Conservation (phyloP, 768 basidiomycete species). For the Kwoniella sp. region DNA sequence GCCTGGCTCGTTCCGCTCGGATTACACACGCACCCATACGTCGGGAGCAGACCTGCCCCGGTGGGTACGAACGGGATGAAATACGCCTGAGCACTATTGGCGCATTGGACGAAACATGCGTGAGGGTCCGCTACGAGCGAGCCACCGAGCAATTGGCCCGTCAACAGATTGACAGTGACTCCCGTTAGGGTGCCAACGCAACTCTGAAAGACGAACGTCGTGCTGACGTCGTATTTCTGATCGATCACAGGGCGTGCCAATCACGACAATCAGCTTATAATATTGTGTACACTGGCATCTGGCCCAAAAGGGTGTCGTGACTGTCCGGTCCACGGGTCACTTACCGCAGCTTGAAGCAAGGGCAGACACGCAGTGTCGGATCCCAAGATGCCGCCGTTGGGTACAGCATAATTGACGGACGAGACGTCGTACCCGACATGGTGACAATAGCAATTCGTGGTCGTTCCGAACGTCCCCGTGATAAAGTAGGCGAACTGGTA, state of each 20-base stretch:
- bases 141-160: not conserved
- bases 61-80: conserved; percentile 15
- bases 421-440: conserved; percentile 1
- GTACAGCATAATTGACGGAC: not conserved
- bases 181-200: conserved; percentile 8
- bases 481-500: conserved; percentile 8
- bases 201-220: conserved; percentile 5
- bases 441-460: conserved; percentile 14
- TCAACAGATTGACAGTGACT: not conserved
- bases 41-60: not conserved
- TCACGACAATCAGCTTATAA: no score
- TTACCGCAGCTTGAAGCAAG: conserved; percentile 6
- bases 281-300: no score
- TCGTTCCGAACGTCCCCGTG: not conserved
- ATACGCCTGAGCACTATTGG: conserved; percentile 6
- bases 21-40: conserved; percentile 15
- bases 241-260: no score
- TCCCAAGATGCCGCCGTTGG: not conserved
- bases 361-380: not conserved
- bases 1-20: conserved; percentile 2
- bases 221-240: conserved; percentile 9
- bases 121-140: conserved; percentile 13
- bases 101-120: conserved; percentile 16
- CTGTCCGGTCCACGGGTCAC: no score
- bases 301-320: no score